A percentile compares a stretch with the other conserved stretches of the same genome.
Evolutionary conservation across 139 green algal species (phyloP).

Genomic region (Yamagishiella unicocca): DNA sequence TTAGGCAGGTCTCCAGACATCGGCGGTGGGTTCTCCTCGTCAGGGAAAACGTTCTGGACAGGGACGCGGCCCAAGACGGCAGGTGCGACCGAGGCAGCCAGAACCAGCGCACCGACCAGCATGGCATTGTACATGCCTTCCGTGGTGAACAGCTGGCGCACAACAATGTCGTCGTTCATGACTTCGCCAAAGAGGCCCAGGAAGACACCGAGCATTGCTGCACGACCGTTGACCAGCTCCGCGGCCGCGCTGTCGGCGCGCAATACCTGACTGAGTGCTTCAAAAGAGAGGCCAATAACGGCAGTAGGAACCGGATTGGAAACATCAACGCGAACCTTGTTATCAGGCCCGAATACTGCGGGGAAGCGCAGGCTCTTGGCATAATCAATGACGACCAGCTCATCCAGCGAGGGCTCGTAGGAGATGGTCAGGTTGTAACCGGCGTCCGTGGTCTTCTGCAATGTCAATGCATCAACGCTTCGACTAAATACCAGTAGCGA

Average conservation of each 20-base stretch:
- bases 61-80: slow-evolving; percentile 40
- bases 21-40: slow-evolving; percentile 7
- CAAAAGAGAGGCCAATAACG: slow-evolving; percentile 26
- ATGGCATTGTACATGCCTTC: slow-evolving; percentile 35
- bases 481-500: too few relatives aligned
- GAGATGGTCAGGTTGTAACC: slow-evolving; percentile 30
- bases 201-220: slow-evolving; percentile 38
- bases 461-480: too few relatives aligned
- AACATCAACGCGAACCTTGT: slow-evolving; percentile 40
- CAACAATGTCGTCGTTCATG: slow-evolving; percentile 17
- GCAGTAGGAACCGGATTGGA: neutral
- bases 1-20: slow-evolving; percentile 7
- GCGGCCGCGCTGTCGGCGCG: slow-evolving; percentile 36
- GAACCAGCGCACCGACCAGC: slow-evolving; percentile 32
- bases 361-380: slow-evolving; percentile 42
- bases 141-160: slow-evolving; percentile 40
- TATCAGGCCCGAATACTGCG: slow-evolving; percentile 34
- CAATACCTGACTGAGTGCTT: slow-evolving; percentile 19
- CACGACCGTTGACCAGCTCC: slow-evolving; percentile 42
- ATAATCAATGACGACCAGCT: slow-evolving; percentile 46
- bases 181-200: slow-evolving; percentile 29
- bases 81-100: slow-evolving; percentile 30
- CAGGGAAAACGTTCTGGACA: slow-evolving; percentile 41
- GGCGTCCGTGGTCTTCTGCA: slow-evolving; percentile 19
- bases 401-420: slow-evolving; percentile 10